Percentiles rank a stretch among this genome's conserved stretches.
Conservation (phyloP, 1,284 basidiomycete genomes). For the Lentinula novae-zelandiae region DNA sequence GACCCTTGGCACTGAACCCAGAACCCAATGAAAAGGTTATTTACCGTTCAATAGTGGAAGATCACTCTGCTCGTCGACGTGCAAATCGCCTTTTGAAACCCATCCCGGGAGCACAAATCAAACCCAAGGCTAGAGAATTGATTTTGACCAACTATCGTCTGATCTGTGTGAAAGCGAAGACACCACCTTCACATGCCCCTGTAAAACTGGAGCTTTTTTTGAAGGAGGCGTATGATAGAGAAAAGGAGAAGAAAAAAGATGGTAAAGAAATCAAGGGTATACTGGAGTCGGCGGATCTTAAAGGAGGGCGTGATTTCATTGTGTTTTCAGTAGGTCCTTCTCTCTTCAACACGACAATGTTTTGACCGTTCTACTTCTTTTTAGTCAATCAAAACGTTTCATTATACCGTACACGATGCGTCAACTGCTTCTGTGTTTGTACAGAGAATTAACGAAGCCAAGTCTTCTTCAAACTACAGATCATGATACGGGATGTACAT, state of each 20-base stretch:
- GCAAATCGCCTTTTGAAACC: constrained; percentile 53
- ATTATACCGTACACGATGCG: constrained; percentile 43
- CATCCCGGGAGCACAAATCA: constrained; percentile 45
- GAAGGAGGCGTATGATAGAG: constrained; percentile 27
- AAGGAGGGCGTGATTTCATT: constrained; percentile 59
- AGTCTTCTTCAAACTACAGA: constrained; percentile 12
- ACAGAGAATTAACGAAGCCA: constrained; percentile 43
- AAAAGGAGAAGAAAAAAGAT: constrained; percentile 16
- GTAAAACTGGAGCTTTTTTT: constrained; percentile 51
- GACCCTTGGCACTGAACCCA: constrained; percentile 37
- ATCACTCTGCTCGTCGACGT: constrained; percentile 51
- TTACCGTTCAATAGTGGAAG: constrained; percentile 51
- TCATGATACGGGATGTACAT: neutral
- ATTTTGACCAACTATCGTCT: constrained; percentile 57
- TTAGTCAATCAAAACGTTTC: constrained; percentile 51
- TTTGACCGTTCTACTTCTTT: neutral
- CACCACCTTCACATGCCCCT: constrained; percentile 28
- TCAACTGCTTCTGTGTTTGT: constrained; percentile 44
- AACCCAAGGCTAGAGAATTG: constrained; percentile 52
- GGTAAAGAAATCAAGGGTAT: constrained; percentile 24
- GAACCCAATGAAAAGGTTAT: constrained; percentile 43
- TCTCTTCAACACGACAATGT: neutral
- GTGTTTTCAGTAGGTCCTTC: constrained; percentile 51
- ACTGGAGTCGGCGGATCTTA: constrained; percentile 47
- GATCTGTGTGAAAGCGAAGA: constrained; percentile 52